A percentile compares a stretch with the other conserved stretches of the same genome.
These are phyloP conservation scores for Multifurca ochricompacta DNA, from an alignment of 768 basidiomycete genomes.

Conservation along the genomic window DNA sequence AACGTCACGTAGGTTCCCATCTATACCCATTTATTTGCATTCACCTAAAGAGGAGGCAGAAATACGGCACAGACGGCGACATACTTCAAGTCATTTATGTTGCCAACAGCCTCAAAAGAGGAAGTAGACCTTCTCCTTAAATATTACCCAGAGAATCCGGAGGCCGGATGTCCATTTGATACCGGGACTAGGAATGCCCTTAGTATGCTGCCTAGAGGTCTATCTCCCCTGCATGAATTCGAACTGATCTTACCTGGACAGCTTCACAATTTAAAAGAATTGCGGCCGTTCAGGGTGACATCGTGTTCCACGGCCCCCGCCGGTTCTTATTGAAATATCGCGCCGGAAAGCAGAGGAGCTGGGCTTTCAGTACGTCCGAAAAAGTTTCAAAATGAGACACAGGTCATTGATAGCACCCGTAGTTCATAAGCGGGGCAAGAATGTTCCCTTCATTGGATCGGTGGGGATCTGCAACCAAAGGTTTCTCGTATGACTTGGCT, in stretches of 20 bases:
- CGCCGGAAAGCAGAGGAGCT: slow-evolving; percentile 3
- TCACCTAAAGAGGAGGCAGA: neutral
- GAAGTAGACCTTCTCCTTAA: slow-evolving; percentile 3
- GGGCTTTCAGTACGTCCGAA: slow-evolving; percentile 13
- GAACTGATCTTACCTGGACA: neutral
- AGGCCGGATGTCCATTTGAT: slow-evolving; percentile 23
- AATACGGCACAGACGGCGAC: neutral
- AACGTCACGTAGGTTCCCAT: slow-evolving; percentile 13
- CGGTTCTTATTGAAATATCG: slow-evolving; percentile 10
- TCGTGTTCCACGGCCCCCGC: slow-evolving; percentile 15
- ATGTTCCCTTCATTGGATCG: slow-evolving; percentile 5
- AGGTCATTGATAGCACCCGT: neutral
- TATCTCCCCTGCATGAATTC: no score
- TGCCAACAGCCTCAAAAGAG: neutral
- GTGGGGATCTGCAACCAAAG: no score
- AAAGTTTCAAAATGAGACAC: no score
- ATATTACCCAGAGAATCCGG: slow-evolving; percentile 22
- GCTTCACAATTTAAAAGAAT: slow-evolving; percentile 22
- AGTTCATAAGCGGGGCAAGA: slow-evolving; percentile 13
- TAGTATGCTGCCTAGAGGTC: neutral
- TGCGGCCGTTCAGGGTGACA: slow-evolving; percentile 17
- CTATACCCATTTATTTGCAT: neutral
- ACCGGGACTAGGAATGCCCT: slow-evolving; percentile 12
- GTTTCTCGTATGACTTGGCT: slow-evolving; percentile 1
- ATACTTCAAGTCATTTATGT: slow-evolving; percentile 8